Conservation (phyloP, 305 asterid species). For the Vinca major region DNA sequence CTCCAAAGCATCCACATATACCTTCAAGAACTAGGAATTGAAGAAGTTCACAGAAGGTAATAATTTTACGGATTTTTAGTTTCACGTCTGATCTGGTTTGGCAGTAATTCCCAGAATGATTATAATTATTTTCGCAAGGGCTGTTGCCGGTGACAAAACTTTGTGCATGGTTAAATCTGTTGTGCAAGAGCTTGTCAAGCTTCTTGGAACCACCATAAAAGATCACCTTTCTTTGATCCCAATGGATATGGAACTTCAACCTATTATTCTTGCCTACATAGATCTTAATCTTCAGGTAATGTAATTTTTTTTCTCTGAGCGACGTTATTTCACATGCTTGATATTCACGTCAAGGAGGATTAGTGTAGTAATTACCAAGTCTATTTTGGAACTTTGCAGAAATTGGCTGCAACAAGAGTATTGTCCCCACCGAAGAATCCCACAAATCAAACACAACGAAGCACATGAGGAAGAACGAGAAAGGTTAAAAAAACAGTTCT, state of each 20-base stretch:
- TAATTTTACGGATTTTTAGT: not conserved
- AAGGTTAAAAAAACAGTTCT: too few species aligned
- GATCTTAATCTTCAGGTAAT: conserved; percentile 97
- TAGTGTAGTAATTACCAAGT: not conserved
- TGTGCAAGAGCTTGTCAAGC: conserved; percentile 97
- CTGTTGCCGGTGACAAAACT: conserved; percentile 99
- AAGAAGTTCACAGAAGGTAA: conserved; percentile 92
- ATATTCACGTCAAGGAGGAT: not conserved
- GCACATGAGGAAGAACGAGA: too few species aligned
- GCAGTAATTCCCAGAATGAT: not conserved
- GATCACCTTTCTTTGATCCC: conserved; percentile 99
- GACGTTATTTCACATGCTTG: too few species aligned
- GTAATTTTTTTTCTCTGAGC: not conserved
- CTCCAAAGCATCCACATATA: conserved; percentile 95
- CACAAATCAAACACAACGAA: too few species aligned
- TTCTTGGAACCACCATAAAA: conserved; percentile 97
- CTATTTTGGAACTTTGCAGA: conserved; percentile 39
- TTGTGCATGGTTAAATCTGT: conserved; percentile 99
- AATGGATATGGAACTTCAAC: conserved; percentile 94
- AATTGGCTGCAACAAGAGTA: conserved; percentile 99
- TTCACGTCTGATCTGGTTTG: conserved; percentile 5
- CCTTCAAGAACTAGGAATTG: conserved; percentile 97
- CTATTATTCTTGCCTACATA: conserved; percentile 95
- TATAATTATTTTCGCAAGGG: conserved; percentile 38
- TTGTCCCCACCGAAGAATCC: conserved; percentile 73